These are phyloP conservation scores for Diplodia corticola DNA, from an alignment of 2,329 filamentous ascomycete species.

Conservation along the genomic window DNA sequence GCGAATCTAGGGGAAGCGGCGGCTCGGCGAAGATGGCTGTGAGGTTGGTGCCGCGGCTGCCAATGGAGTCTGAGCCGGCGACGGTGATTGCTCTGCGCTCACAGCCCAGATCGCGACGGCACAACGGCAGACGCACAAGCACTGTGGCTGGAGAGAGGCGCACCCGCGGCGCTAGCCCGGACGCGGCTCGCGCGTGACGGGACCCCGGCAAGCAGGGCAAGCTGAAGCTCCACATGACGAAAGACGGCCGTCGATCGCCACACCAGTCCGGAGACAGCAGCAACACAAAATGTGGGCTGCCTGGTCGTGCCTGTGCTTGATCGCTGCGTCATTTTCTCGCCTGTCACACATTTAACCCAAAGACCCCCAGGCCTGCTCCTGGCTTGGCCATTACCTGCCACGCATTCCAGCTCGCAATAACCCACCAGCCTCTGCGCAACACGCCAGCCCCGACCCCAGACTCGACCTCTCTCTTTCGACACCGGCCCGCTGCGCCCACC, in stretches of 20 bases:
- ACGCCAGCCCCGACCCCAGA: not conserved
- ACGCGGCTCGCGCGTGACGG: conserved; percentile 3
- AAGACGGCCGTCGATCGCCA: not conserved
- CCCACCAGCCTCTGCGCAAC: not conserved
- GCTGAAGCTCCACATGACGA: conserved; percentile 13
- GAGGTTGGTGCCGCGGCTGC: not conserved
- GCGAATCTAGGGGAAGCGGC: not conserved
- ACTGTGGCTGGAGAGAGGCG: not conserved
- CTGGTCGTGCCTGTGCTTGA: conserved; percentile 5
- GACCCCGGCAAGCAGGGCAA: not conserved
- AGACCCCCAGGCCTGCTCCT: not conserved
- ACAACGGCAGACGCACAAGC: not conserved
- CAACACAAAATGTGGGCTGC: conserved; percentile 10
- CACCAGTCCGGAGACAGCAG: not conserved
- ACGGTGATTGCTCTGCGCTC: not conserved
- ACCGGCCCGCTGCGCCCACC: not conserved
- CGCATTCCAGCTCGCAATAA: not conserved
- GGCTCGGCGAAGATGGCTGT: not conserved
- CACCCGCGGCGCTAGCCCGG: not conserved
- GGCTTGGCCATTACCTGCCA: conserved; percentile 3
- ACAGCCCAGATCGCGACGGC: not conserved
- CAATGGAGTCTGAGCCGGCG: not conserved
- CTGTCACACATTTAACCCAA: conserved; percentile 18
- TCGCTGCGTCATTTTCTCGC: conserved; percentile 18
- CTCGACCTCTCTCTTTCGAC: not conserved